Evolutionary conservation across 306 rosid genomes (phyloP), one percentile per base, ranked within the genome.

Genomic region (Pyrus communis): DNA sequence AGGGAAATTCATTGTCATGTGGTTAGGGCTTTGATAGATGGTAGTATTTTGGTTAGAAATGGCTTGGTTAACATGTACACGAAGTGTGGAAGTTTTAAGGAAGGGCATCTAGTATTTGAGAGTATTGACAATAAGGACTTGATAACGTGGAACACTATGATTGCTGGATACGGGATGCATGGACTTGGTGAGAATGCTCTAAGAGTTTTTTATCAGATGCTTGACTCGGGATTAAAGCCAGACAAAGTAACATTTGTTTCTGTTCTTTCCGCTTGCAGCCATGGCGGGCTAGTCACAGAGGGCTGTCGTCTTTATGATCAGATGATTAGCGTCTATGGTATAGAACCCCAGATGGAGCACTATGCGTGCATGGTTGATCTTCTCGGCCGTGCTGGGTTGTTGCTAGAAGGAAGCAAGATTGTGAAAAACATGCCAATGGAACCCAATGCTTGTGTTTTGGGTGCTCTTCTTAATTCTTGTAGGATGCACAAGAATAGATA

Each of bases 291-390:
- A 38, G 88, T 93, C 68, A 71, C 38, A 1, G 87, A 83, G 52
- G 97, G 97, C 19, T 82, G 86, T 49, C 74, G 74, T 75, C 72
- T 88, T 57, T 93, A 90, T 63, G 17, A 78, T 77, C 81, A 68
- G 81, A 91, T 91, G 97, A 72, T 40, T 30, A 52, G 21, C 57
- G 85, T 87, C 70, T 87, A 86, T 74, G 76, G 80, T 73, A 78
- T 88, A 55, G 83, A 91, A 74, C 96, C 97, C 66, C 84, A 81
- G 69, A 82, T 88, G 82, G 97, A 90, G 87, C 98, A 91, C 78
- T 91, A 93, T 27, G 87, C 94, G 2, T 90, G 98, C 86, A 76
- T 90, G 89, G 96, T 91, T 60, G 97, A 91, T 75, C 96, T 93
- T 58, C 87, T 91, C 13, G 93, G 94, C 4, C 97, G 94, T 62